Evolutionary conservation across 1,284 basidiomycete genomes (phyloP).

Genomic region (Uromyces viciae-fabae): DNA sequence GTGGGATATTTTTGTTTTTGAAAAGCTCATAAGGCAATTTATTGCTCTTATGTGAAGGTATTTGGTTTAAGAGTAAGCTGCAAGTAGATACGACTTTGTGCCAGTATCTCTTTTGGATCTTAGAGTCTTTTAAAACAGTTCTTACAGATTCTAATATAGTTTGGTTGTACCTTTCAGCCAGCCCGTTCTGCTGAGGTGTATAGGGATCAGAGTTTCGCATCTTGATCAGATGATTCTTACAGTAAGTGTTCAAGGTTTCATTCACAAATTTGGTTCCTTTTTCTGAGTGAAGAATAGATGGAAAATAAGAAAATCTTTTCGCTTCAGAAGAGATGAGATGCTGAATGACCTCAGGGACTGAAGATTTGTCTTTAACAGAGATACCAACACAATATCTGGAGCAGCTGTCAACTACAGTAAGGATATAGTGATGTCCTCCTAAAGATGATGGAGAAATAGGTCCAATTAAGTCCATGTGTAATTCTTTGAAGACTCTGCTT

Average conservation of each 20-base stretch:
- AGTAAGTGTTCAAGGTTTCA: not conserved
- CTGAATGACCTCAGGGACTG: not conserved
- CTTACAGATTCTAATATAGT: not conserved
- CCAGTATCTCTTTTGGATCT: not conserved
- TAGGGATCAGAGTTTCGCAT: not conserved
- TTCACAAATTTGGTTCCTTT: slow-evolving; percentile 11
- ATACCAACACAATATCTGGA: not conserved
- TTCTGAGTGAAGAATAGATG: not conserved
- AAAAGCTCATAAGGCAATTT: slow-evolving; percentile 8
- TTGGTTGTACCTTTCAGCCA: not conserved
- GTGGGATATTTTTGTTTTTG: not conserved
- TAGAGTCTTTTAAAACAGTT: not conserved
- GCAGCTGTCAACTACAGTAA: not conserved
- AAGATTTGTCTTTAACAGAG: not conserved
- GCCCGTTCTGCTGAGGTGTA: slow-evolving; percentile 17
- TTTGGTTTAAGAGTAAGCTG: not conserved
- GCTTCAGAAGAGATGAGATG: not conserved
- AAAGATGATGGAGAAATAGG: not conserved
- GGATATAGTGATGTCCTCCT: not conserved
- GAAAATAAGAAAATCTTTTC: not conserved
- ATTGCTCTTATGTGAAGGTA: not conserved
- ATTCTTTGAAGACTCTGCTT: not conserved
- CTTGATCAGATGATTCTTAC: not conserved
- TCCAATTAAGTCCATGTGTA: not conserved
- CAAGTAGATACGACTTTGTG: not conserved